These are phyloP conservation scores for Talaromyces sp. DNA, from an alignment of 2,329 filamentous ascomycete species.

Conservation along the genomic window DNA sequence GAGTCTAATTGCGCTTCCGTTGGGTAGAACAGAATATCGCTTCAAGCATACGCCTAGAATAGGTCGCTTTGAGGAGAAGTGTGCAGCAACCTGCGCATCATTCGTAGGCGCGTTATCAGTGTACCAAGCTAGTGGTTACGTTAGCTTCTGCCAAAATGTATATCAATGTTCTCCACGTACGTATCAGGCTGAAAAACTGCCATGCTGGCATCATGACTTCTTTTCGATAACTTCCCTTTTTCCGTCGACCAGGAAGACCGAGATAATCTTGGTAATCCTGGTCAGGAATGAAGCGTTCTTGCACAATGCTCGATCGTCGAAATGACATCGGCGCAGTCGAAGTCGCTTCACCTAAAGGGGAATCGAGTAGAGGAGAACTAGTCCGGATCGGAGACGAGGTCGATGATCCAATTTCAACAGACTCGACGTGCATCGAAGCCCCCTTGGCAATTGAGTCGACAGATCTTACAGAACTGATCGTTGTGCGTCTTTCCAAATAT, in stretches of 20 bases:
- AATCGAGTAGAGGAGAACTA: slow-evolving; percentile 18
- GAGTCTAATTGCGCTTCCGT: slow-evolving; percentile 64
- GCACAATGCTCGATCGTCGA: slow-evolving; percentile 39
- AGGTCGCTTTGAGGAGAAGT: slow-evolving; percentile 76
- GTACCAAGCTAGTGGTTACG: slow-evolving; percentile 67
- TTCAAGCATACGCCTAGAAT: slow-evolving; percentile 92
- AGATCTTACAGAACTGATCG: slow-evolving; percentile 43
- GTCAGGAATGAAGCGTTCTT: slow-evolving; percentile 39
- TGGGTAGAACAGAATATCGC: slow-evolving; percentile 70
- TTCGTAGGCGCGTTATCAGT: slow-evolving; percentile 60
- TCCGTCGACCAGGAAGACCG: slow-evolving; percentile 14
- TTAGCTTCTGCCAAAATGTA: background rate
- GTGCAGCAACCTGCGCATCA: slow-evolving; percentile 78
- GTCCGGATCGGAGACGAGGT: slow-evolving; percentile 26
- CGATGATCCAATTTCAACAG: slow-evolving; percentile 37
- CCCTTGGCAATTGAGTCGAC: slow-evolving; percentile 33
- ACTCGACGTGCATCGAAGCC: slow-evolving; percentile 36
- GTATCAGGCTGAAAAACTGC: slow-evolving; percentile 94
- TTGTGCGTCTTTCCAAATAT: slow-evolving; percentile 60
- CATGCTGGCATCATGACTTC: slow-evolving; percentile 94
- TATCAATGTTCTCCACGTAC: slow-evolving; percentile 47
- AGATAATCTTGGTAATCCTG: slow-evolving; percentile 39
- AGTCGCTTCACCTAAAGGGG: slow-evolving; percentile 22
- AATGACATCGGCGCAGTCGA: slow-evolving; percentile 18
- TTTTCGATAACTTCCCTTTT: slow-evolving; percentile 52